A percentile compares a stretch with the other conserved stretches of the same genome.
These are phyloP conservation scores for Vigna reflexopilosa DNA, from an alignment of 306 rosid genomes.

Conservation along the genomic window DNA sequence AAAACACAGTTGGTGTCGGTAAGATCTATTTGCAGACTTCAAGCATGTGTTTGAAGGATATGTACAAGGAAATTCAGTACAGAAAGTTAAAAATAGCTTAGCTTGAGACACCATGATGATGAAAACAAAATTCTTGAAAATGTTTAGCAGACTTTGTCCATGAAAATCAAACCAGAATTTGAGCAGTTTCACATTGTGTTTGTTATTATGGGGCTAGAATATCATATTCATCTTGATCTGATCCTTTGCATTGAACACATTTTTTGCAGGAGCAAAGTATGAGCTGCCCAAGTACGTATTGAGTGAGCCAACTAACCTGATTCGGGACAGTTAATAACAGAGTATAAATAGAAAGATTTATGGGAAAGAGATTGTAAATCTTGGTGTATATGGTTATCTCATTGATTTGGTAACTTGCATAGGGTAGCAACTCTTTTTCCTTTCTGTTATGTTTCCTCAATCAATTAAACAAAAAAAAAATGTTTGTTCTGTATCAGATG, in stretches of 20 bases:
- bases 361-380: constrained; percentile 71
- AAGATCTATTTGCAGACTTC: constrained; percentile 33
- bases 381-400: constrained; percentile 72
- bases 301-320: constrained; percentile 98
- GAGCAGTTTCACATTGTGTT: constrained; percentile 2
- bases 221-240: constrained; percentile 22
- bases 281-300: constrained; percentile 96
- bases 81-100: constrained; percentile 13
- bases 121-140: constrained; percentile 8
- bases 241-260: constrained; percentile 30
- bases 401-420: constrained; percentile 60
- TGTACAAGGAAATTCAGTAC: background rate
- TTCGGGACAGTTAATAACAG: constrained; percentile 66
- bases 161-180: constrained; percentile 23
- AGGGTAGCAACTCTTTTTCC: constrained; percentile 54
- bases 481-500: constrained; percentile 45
- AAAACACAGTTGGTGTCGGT: constrained; percentile 2
- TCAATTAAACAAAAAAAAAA: constrained; percentile 36
- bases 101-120: background rate
- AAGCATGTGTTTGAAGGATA: constrained; percentile 16
- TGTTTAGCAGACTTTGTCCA: background rate
- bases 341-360: constrained; percentile 48
- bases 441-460: constrained; percentile 47
- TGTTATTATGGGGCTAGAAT: background rate
- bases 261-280: constrained; percentile 87